A percentile compares a stretch with the other conserved stretches of the same genome.
phyloP scores from a whole-genome alignment of 148 eudicot genomes.

The Nepenthes gracilis region DNA sequence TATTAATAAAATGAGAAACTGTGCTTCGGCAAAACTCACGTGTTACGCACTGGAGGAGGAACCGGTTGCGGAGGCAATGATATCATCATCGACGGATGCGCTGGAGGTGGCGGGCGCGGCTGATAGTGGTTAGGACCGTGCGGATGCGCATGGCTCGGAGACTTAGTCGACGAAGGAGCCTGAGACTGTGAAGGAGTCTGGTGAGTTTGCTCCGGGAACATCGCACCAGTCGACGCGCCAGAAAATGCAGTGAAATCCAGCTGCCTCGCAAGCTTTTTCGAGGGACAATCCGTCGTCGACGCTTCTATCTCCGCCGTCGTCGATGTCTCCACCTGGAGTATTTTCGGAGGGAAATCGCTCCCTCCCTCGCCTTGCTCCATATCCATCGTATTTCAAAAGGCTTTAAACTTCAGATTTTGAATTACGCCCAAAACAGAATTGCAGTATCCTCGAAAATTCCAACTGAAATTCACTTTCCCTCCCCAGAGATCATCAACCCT shows the following conservation, averaged over 20 bases:
- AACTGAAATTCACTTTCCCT: neutral
- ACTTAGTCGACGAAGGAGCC: neutral
- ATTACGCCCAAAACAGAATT: neutral
- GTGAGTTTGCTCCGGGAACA: neutral
- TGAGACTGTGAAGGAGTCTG: slow-evolving; percentile 1
- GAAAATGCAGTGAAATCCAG: slow-evolving; percentile 46
- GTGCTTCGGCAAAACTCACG: slow-evolving; percentile 2
- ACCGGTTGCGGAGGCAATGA: slow-evolving; percentile 5
- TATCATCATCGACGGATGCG: neutral
- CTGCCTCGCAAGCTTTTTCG: slow-evolving; percentile 64
- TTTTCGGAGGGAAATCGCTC: neutral
- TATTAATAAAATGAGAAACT: neutral
- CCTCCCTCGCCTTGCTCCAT: slow-evolving; percentile 5
- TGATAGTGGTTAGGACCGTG: slow-evolving; percentile 1
- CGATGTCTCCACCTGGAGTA: neutral
- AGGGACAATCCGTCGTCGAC: slow-evolving; percentile 27
- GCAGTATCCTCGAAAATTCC: neutral
- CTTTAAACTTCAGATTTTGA: neutral
- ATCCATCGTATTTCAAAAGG: neutral
- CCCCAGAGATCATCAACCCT: neutral
- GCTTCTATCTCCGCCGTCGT: neutral
- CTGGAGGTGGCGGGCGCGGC: neutral
- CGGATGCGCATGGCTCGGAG: neutral
- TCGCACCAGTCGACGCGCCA: neutral
- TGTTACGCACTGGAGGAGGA: neutral